Percentiles rank a stretch among this genome's conserved stretches.
Evolutionary conservation across 257 asterid genomes (phyloP).

Genomic region (Forsythia suspensa): DNA sequence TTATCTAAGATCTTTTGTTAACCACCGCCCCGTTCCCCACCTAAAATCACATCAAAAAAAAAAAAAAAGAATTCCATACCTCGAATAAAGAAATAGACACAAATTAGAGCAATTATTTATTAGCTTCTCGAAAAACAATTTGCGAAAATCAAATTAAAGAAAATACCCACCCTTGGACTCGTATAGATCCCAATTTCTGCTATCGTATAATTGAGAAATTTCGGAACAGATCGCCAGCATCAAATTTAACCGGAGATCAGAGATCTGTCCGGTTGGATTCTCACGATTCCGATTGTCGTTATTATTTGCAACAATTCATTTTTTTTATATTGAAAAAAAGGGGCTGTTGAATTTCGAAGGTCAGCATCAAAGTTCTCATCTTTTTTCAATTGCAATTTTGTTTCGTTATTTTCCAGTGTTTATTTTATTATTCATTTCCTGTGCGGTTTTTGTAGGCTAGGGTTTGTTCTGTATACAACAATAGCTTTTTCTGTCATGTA

Average conservation of each 20-base stretch:
- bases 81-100: neutral
- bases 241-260: slow-evolving; percentile 26
- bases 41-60: neutral
- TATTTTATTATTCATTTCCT: neutral
- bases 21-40: too few relatives aligned
- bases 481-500: neutral
- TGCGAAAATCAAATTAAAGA: neutral
- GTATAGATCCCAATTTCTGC: neutral
- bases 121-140: neutral
- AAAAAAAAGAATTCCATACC: neutral
- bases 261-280: slow-evolving; percentile 42
- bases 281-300: slow-evolving; percentile 4
- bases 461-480: neutral
- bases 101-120: neutral
- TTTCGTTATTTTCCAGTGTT: neutral
- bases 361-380: neutral
- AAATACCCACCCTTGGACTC: neutral
- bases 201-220: neutral
- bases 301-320: neutral
- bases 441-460: neutral
- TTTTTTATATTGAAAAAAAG: neutral
- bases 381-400: neutral
- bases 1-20: too few relatives aligned
- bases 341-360: neutral
- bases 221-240: slow-evolving; percentile 19